These are phyloP conservation scores for Pneumocystis carinii DNA, from an alignment of 1,139 yeast genomes.

Conservation along the genomic window DNA sequence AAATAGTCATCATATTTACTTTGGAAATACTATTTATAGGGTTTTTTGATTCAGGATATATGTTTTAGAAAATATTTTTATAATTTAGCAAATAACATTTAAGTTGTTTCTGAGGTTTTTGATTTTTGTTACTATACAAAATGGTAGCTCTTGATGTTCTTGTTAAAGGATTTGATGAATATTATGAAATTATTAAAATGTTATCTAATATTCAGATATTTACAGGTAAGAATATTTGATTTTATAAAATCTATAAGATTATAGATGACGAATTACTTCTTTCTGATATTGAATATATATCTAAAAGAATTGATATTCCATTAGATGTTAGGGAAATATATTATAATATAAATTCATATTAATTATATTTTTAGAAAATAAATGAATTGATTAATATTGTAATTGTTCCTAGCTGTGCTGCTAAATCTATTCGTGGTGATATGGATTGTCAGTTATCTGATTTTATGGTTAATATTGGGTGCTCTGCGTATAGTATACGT, in stretches of 20 bases:
- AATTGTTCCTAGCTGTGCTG: background rate
- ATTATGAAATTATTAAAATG: background rate
- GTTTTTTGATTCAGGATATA: background rate
- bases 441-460: background rate
- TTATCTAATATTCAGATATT: background rate
- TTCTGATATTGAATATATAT: background rate
- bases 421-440: background rate
- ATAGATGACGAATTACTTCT: background rate
- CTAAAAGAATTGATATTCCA: background rate
- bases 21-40: background rate
- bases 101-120: background rate
- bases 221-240: background rate
- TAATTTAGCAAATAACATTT: background rate
- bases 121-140: background rate
- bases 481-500: background rate
- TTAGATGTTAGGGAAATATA: background rate
- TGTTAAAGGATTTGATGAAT: background rate
- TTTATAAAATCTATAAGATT: background rate
- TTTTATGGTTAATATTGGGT: background rate
- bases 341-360: background rate
- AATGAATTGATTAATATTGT: background rate
- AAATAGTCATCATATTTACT: background rate
- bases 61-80: background rate
- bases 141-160: background rate
- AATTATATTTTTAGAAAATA: background rate